Evolutionary conservation across 345 rosid species (phyloP).

Genomic region (Salix dunnii): DNA sequence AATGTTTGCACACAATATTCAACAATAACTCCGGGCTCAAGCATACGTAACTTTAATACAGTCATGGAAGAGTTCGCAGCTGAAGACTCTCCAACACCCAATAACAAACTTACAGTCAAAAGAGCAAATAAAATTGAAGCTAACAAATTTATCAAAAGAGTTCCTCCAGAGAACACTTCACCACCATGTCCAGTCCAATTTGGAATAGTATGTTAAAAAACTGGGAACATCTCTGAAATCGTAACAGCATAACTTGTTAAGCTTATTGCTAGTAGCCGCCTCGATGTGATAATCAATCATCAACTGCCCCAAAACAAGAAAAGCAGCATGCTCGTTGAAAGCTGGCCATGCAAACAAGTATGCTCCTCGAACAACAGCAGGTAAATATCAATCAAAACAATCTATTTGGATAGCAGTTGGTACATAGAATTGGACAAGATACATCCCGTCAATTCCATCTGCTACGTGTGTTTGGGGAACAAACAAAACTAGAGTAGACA

Average conservation of each 20-base stretch:
- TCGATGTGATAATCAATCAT: conserved; percentile 97
- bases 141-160: conserved; percentile 69
- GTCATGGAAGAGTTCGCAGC: conserved; percentile 76
- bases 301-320: conserved; percentile 84
- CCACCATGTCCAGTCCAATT: conserved; percentile 84
- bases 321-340: conserved; percentile 87
- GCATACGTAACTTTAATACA: conserved; percentile 50
- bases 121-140: conserved; percentile 71
- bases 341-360: conserved; percentile 79
- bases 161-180: conserved; percentile 70
- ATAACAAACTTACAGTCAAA: conserved; percentile 67
- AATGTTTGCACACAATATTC: neutral
- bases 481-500: neutral
- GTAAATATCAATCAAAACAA: conserved; percentile 40
- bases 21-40: neutral
- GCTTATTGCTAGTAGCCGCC: conserved; percentile 94
- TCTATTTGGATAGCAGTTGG: neutral
- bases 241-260: conserved; percentile 75
- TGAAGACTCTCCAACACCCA: conserved; percentile 85
- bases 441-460: neutral
- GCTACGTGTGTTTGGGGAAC: neutral
- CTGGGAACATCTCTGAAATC: conserved; percentile 67
- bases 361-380: conserved; percentile 97
- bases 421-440: neutral
- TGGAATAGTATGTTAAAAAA: conserved; percentile 57